phyloP scores from a whole-genome alignment of 768 basidiomycete species.

The Zangia roseola region DNA sequence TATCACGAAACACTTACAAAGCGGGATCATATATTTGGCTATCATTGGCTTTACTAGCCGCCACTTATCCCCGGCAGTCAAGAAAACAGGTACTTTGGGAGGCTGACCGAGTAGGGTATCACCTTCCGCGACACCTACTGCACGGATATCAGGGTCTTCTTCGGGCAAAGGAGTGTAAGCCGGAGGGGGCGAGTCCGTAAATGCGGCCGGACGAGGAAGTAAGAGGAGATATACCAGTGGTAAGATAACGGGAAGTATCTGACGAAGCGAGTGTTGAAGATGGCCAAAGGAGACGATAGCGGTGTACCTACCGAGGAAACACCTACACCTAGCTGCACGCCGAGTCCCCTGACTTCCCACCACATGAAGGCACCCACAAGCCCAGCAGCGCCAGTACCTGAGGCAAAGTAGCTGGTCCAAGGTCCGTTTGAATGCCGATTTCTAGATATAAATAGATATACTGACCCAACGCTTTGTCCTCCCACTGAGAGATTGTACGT shows the following conservation, averaged over 20 bases:
- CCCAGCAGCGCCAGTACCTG: constrained; percentile 93
- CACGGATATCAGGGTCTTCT: constrained; percentile 24
- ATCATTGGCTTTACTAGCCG: constrained; percentile 76
- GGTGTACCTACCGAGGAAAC: constrained; percentile 64
- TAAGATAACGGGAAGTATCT: constrained; percentile 83
- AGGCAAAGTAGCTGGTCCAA: constrained; percentile 74
- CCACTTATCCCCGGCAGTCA: constrained; percentile 79
- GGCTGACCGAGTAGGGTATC: constrained; percentile 27
- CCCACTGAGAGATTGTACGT: constrained; percentile 71
- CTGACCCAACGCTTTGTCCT: constrained; percentile 80
- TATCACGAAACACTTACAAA: constrained; percentile 58
- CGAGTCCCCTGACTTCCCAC: constrained; percentile 89
- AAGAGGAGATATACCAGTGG: constrained; percentile 76
- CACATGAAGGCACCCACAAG: constrained; percentile 90
- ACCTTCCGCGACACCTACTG: constrained; percentile 27
- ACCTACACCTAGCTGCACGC: constrained; percentile 81
- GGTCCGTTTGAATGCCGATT: background rate
- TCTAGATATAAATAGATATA: background rate
- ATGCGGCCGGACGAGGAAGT: constrained; percentile 60
- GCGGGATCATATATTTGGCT: constrained; percentile 85
- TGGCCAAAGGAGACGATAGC: background rate
- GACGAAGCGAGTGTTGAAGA: background rate
- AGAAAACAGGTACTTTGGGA: constrained; percentile 45
- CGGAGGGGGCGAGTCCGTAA: constrained; percentile 42
- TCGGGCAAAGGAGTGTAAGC: constrained; percentile 39